These are phyloP conservation scores for Pichia sp. DNA, from an alignment of 1,139 yeast species.

Conservation along the genomic window DNA sequence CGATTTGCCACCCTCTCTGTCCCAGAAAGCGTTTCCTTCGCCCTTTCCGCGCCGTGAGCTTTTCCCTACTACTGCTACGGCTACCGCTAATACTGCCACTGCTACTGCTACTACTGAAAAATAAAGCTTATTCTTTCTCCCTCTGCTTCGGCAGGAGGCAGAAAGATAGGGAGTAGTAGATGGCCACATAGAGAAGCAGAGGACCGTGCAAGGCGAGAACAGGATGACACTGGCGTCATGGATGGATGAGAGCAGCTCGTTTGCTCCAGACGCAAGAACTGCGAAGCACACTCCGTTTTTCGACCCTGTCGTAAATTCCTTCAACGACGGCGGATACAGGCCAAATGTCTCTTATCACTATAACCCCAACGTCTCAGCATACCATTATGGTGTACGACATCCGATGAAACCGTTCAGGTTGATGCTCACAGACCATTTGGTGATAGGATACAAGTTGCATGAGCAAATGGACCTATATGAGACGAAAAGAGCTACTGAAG, in stretches of 20 bases:
- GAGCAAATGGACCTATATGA: conserved; percentile 86
- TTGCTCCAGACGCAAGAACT: conserved; percentile 55
- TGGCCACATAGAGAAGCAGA: background rate
- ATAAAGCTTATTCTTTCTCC: background rate
- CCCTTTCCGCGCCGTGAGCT: background rate
- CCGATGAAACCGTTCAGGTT: conserved; percentile 98
- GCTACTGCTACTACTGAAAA: background rate
- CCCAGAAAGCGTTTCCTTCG: background rate
- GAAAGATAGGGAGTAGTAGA: background rate
- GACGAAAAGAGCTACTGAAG: conserved; percentile 76
- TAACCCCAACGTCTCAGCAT: conserved; percentile 75
- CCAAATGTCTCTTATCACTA: conserved; percentile 81
- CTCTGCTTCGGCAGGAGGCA: background rate
- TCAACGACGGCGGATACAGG: conserved; percentile 35
- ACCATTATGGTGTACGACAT: conserved; percentile 87
- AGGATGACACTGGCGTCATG: conserved; percentile 28
- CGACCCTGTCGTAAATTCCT: conserved; percentile 36
- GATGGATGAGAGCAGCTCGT: conserved; percentile 36
- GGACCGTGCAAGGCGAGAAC: background rate
- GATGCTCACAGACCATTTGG: conserved; percentile 90
- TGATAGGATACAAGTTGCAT: conserved; percentile 77
- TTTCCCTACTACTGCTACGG: background rate
- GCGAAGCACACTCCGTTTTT: conserved; percentile 55
- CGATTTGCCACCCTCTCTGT: background rate
- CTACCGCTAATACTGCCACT: background rate